A percentile compares a stretch with the other conserved stretches of the same genome.
These are phyloP conservation scores for Fusarium sp. DNA, from an alignment of 2,329 filamentous ascomycete species.

Conservation along the genomic window DNA sequence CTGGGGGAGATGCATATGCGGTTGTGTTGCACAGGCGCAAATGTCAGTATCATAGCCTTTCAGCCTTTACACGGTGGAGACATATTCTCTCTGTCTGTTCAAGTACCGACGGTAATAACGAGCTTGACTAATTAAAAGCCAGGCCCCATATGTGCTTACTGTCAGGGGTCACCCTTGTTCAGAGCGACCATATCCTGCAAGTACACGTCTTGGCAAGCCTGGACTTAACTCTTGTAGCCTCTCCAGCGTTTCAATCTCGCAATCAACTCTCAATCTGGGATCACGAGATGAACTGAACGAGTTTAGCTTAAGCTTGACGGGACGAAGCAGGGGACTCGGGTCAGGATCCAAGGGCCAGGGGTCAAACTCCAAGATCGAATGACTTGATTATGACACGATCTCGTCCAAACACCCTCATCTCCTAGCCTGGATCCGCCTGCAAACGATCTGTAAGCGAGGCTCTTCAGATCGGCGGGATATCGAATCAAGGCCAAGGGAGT, in stretches of 20 bases:
- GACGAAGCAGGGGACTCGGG: background rate
- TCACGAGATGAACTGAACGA: background rate
- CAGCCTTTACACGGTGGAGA: background rate
- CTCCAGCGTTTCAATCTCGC: background rate
- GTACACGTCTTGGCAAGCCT: conserved; percentile 15
- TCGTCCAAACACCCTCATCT: background rate
- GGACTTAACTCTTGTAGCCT: background rate
- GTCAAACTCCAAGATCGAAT: background rate
- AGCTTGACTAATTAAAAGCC: background rate
- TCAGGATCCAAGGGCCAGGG: background rate
- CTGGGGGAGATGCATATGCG: background rate
- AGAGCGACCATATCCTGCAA: background rate
- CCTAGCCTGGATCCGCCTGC: background rate
- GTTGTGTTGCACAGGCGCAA: background rate
- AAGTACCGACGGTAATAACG: background rate
- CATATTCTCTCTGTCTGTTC: background rate
- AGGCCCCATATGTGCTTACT: background rate
- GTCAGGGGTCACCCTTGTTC: background rate
- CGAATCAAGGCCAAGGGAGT: background rate
- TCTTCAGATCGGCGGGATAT: background rate
- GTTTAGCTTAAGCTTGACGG: background rate
- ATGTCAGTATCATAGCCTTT: background rate
- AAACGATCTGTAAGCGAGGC: background rate
- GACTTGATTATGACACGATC: background rate
- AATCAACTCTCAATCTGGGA: background rate